Conservation (phyloP, 1,284 basidiomycete genomes). For the Xerocomus cyaneibrunnescens region DNA sequence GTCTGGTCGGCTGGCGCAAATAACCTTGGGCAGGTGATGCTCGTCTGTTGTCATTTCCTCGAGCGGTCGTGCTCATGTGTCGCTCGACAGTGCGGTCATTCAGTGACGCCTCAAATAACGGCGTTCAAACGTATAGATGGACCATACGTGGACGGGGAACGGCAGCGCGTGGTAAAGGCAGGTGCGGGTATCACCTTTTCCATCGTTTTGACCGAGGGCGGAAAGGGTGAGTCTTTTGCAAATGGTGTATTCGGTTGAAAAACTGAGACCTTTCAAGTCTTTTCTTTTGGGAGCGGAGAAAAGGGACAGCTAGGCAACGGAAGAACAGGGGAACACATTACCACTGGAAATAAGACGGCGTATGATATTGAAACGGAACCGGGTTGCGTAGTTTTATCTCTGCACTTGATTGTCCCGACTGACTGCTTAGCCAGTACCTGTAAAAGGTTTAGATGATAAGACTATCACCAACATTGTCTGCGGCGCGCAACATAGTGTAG, state of each 20-base stretch:
- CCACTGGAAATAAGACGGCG: slow-evolving; percentile 77
- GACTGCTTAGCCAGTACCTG: slow-evolving; percentile 49
- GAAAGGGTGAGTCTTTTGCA: slow-evolving; percentile 55
- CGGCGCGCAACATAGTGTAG: slow-evolving; percentile 85
- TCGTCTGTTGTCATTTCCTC: not conserved
- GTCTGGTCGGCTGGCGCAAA: slow-evolving; percentile 88
- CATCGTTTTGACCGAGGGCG: slow-evolving; percentile 74
- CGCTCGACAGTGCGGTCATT: slow-evolving; percentile 64
- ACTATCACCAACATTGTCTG: slow-evolving; percentile 80
- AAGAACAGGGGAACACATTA: slow-evolving; percentile 84
- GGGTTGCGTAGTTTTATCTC: slow-evolving; percentile 41
- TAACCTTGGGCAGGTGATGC: slow-evolving; percentile 71
- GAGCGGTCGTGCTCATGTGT: not conserved
- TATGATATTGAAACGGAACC: slow-evolving; percentile 81
- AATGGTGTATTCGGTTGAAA: slow-evolving; percentile 4
- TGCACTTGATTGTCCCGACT: slow-evolving; percentile 10
- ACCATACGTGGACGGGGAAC: slow-evolving; percentile 51
- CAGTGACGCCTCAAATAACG: slow-evolving; percentile 59
- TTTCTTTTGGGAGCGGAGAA: slow-evolving; percentile 88
- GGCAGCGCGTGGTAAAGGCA: slow-evolving; percentile 68
- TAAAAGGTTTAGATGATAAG: slow-evolving; percentile 72
- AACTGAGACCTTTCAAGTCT: slow-evolving; percentile 51
- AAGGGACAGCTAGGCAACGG: slow-evolving; percentile 93
- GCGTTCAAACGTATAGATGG: slow-evolving; percentile 65
- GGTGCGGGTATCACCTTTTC: slow-evolving; percentile 85